Percentiles rank a stretch among this genome's conserved stretches.
Evolutionary conservation across 805 yeast species (phyloP).

Genomic region (Metschnikowia lunata): DNA sequence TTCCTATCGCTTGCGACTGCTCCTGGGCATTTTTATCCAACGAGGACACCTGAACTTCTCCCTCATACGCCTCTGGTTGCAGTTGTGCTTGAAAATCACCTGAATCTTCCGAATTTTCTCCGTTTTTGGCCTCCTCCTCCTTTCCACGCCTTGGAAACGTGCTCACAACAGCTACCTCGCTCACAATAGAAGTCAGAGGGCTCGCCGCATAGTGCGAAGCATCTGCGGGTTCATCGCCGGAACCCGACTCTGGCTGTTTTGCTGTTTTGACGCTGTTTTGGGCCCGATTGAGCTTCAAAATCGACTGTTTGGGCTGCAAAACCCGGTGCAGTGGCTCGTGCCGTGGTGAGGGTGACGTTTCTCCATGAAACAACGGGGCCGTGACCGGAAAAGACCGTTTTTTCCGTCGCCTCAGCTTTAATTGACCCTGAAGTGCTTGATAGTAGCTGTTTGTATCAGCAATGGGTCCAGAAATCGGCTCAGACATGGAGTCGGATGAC

Average conservation of each 20-base stretch:
- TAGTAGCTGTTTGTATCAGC: conserved; percentile 22
- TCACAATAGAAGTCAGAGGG: conserved; percentile 14
- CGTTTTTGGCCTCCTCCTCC: background rate
- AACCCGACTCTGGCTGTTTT: too few species aligned
- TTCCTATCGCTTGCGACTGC: background rate
- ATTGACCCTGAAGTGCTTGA: conserved; percentile 8
- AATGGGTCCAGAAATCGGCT: conserved; percentile 2
- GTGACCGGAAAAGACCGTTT: too few species aligned
- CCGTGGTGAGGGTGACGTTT: conserved; percentile 17
- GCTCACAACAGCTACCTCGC: conserved; percentile 8
- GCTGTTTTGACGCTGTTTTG: background rate
- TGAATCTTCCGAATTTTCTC: too few species aligned
- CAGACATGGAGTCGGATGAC: conserved; percentile 5
- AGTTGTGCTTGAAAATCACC: background rate
- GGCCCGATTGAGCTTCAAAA: conserved; percentile 24
- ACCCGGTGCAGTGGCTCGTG: conserved; percentile 41
- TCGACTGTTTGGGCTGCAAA: conserved; percentile 39
- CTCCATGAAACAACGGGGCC: background rate
- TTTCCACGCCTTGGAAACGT: conserved; percentile 1
- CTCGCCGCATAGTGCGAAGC: conserved; percentile 9
- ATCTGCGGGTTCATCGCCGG: too few species aligned
- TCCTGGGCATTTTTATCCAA: background rate
- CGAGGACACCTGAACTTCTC: background rate
- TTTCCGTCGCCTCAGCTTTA: conserved; percentile 10
- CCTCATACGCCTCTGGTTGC: background rate